Base-by-base conservation (phyloP, 495 filamentous ascomycete genomes). In the Neurospora sp. region DNA sequence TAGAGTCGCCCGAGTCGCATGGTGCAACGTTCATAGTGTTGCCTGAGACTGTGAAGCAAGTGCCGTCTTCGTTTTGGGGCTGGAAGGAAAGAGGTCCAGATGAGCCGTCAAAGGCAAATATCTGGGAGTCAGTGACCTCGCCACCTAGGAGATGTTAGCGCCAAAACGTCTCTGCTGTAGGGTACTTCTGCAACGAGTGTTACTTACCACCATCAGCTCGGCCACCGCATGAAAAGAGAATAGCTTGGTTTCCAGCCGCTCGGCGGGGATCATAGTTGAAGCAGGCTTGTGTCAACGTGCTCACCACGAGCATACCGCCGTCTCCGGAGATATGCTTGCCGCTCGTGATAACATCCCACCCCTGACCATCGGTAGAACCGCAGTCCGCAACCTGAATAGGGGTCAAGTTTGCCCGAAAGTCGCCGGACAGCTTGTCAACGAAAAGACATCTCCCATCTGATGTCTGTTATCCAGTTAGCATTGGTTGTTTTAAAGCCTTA, bases 381-480 rank as follows among this genome's bases (percentile, higher is more conserved):
- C 86, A 89, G 20, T 81, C 79, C 27, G 80, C 83, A 20, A 86
- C 78, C 71, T 86, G 83, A 53, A 89, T 78, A 1, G 85, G 86
- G n/a, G 81, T 87, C 71, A 89, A 77, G 73, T 89, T 89, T 68
- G 84, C 84, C 31, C 87, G 82, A 73, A 89, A 89, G 75, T 89
- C 87, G 7, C 87, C 87, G 6, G 86, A 87, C 4, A 87, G 78
- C 71, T 86, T 80, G 73, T 87, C 81, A 35, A 89, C 82, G 70
- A 84, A 86, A 27, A 89, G 82, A 70, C 87, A 89, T 74, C 81
- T 79, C 9, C 85, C 85, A 70, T 84, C 82, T 2, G 85, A 84
- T 35, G 86, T 87, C 85, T 87, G 45, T 27, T 9, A 41, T 37
- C 53, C 39, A 7, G 59, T 73, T 61, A 71, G 75, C 53, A 71